phyloP scores from a whole-genome alignment of 371 early-diverging fungal species.

The Mucor piriformis region DNA sequence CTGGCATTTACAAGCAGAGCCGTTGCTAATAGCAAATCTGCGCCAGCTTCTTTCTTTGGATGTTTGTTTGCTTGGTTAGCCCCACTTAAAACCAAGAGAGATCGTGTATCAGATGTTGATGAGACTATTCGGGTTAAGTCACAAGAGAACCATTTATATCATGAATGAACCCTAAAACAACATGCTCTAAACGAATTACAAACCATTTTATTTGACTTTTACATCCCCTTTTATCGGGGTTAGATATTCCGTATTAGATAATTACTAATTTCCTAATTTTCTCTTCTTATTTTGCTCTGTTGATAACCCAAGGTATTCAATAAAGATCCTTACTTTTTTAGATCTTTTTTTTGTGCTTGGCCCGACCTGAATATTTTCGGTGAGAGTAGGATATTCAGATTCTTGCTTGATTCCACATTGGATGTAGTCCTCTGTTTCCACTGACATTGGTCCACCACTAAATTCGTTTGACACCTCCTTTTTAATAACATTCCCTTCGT shows the following conservation, averaged over 20 bases:
- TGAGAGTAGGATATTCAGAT: neutral
- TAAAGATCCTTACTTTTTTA: slow-evolving; percentile 3
- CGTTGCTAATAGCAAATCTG: slow-evolving; percentile 12
- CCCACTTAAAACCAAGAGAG: slow-evolving; percentile 9
- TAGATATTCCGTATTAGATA: neutral
- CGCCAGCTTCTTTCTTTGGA: slow-evolving; percentile 19
- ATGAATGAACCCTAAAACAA: neutral
- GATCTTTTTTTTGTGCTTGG: neutral
- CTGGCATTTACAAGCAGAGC: slow-evolving; percentile 2
- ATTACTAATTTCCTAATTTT: neutral
- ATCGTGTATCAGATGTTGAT: neutral
- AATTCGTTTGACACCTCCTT: no score
- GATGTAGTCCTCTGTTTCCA: neutral
- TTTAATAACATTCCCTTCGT: no score
- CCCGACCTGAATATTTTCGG: neutral
- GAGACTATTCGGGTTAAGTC: neutral
- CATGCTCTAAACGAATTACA: neutral
- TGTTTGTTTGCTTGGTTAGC: slow-evolving; percentile 25
- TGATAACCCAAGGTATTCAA: slow-evolving; percentile 7
- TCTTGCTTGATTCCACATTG: slow-evolving; percentile 2
- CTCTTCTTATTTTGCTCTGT: neutral
- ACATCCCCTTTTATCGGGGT: neutral
- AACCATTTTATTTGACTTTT: neutral
- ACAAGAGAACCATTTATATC: neutral
- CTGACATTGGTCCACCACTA: neutral